phyloP scores from a whole-genome alignment of 768 basidiomycete genomes.

The Mycena crocata region DNA sequence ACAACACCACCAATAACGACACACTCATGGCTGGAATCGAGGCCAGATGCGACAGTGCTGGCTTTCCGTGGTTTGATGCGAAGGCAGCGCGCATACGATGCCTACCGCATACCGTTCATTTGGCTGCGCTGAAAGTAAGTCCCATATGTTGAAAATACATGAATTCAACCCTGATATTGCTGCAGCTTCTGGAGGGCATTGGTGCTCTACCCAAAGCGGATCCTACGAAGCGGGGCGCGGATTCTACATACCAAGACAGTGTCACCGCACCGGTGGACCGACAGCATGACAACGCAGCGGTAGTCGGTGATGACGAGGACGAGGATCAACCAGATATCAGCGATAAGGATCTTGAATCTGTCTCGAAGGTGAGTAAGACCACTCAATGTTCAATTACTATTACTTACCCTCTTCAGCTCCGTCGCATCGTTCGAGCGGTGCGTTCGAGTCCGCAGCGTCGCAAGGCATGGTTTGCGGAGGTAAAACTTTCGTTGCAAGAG shows the following conservation, averaged over 20 bases:
- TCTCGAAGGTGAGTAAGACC: not conserved
- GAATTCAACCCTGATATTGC: not conserved
- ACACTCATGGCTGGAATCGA: constrained; percentile 31
- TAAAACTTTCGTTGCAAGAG: too few relatives aligned
- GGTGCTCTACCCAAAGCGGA: constrained; percentile 38
- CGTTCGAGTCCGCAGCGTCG: constrained; percentile 38
- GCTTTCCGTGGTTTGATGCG: constrained; percentile 27
- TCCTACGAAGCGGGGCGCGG: constrained; percentile 32
- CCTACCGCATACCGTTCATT: constrained; percentile 38
- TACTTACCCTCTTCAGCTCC: constrained; percentile 35
- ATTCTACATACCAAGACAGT: constrained; percentile 41
- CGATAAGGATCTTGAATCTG: not conserved
- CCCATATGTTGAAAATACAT: not conserved
- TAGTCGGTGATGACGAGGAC: not conserved
- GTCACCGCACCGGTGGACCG: constrained; percentile 24
- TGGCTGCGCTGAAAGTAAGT: constrained; percentile 35
- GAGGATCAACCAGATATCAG: not conserved
- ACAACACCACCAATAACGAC: constrained; percentile 39
- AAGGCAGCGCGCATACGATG: constrained; percentile 28
- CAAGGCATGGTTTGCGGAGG: not conserved
- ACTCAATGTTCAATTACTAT: not conserved
- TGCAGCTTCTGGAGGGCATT: constrained; percentile 47
- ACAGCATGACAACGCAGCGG: constrained; percentile 19
- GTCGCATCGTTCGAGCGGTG: constrained; percentile 39
- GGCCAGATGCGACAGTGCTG: not conserved